A percentile compares a stretch with the other conserved stretches of the same genome.
phyloP scores from a whole-genome alignment of 2,329 filamentous ascomycete genomes.

The Rhexocercosporidium sp. region DNA sequence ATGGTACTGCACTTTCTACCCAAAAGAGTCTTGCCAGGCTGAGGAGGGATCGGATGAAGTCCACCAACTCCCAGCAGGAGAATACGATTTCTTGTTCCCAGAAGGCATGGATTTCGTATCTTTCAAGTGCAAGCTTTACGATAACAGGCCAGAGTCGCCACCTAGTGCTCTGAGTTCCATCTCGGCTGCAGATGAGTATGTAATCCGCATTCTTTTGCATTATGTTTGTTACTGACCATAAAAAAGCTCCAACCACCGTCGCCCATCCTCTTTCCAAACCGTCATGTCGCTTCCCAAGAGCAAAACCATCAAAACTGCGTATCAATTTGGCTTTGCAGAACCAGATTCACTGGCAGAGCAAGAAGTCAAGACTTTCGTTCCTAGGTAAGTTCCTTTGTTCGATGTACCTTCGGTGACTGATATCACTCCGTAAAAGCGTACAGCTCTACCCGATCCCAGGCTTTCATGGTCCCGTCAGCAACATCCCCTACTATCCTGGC shows the following conservation, averaged over 20 bases:
- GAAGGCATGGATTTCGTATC: constrained; percentile 3
- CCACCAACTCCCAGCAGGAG: not conserved
- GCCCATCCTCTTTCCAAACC: not conserved
- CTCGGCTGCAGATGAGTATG: not conserved
- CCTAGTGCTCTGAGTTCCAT: not conserved
- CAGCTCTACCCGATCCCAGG: not conserved
- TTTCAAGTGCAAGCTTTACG: constrained; percentile 1
- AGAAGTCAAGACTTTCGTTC: not conserved
- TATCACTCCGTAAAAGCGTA: not conserved
- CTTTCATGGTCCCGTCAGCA: not conserved
- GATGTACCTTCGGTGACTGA: not conserved
- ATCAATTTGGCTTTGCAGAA: not conserved
- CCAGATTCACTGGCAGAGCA: not conserved
- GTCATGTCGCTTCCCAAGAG: not conserved
- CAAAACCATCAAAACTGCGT: not conserved
- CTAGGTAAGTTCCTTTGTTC: not conserved
- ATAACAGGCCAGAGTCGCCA: not conserved
- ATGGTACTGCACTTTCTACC: constrained; percentile 6
- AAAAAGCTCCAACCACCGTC: not conserved
- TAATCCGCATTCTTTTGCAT: not conserved
- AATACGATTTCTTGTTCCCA: constrained; percentile 4
- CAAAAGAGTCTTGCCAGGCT: not conserved
- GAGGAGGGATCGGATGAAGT: not conserved
- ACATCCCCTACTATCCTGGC: not conserved
- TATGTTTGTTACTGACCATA: not conserved